These are phyloP conservation scores for Pichia sp. DNA, from an alignment of 1,139 yeast genomes.

Conservation along the genomic window DNA sequence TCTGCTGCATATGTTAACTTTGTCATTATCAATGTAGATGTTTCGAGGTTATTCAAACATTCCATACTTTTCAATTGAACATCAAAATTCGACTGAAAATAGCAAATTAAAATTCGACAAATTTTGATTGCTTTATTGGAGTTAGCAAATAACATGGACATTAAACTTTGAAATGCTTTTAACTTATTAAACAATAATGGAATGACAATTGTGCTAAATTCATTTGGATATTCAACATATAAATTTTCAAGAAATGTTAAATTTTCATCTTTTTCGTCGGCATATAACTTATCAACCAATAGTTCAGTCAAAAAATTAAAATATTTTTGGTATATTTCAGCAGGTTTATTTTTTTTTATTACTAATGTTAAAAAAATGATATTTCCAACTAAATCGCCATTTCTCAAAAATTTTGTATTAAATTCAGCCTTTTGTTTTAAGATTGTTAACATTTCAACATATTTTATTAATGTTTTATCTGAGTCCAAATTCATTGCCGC, in stretches of 20 bases:
- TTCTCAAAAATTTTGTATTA: neutral
- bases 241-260: conserved; percentile 10
- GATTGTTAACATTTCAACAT: neutral
- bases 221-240: conserved; percentile 5
- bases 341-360: neutral
- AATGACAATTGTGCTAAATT: conserved; percentile 18
- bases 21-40: conserved; percentile 13
- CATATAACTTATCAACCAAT: conserved; percentile 13
- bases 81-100: conserved; percentile 4
- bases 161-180: conserved; percentile 21
- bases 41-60: conserved; percentile 11
- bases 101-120: conserved; percentile 4
- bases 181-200: conserved; percentile 28
- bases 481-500: conserved; percentile 5
- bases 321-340: neutral
- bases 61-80: neutral
- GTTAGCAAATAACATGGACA: conserved; percentile 8
- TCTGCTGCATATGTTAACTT: conserved; percentile 2
- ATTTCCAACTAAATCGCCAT: conserved; percentile 9
- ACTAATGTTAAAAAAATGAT: conserved; percentile 6
- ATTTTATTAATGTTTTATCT: neutral
- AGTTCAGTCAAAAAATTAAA: conserved; percentile 7
- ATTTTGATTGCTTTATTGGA: conserved; percentile 1
- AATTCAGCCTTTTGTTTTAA: neutral
- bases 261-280: neutral